phyloP scores from a whole-genome alignment of 306 rosid genomes.

The Dryas octopetala region DNA sequence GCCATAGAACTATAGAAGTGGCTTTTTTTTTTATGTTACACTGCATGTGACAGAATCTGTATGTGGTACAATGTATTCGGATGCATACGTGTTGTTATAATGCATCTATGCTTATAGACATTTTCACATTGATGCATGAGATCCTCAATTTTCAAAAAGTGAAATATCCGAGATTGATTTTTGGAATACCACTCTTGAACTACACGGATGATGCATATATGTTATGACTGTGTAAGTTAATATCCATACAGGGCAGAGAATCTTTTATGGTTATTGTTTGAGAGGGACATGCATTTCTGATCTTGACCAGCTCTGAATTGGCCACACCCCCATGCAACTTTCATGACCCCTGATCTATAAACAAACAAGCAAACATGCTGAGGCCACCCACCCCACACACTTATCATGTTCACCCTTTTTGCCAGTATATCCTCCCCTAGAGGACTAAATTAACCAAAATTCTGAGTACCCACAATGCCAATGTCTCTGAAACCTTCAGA shows the following conservation, averaged over 20 bases:
- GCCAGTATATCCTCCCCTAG: background rate
- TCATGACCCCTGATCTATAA: constrained; percentile 43
- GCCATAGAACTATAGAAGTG: background rate
- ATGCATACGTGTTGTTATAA: too few species aligned
- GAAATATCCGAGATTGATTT: background rate
- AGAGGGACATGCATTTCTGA: constrained; percentile 34
- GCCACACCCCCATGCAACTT: constrained; percentile 51
- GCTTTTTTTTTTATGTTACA: background rate
- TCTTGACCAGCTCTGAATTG: constrained; percentile 40
- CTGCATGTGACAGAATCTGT: background rate
- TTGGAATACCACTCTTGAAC: background rate
- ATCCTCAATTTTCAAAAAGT: too few species aligned
- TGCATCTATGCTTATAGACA: too few species aligned
- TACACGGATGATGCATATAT: background rate
- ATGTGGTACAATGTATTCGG: too few species aligned
- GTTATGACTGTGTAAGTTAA: background rate
- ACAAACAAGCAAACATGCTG: constrained; percentile 37
- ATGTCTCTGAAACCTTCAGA: constrained; percentile 23
- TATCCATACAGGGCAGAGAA: constrained; percentile 9
- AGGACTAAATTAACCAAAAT: constrained; percentile 20
- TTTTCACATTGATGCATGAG: background rate
- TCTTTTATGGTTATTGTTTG: constrained; percentile 43
- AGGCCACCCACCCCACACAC: constrained; percentile 26
- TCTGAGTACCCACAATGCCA: constrained; percentile 34
- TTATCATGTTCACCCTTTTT: constrained; percentile 10